Conservation (phyloP, 352 stramenopile genomes). For the Thraustochytrium striatum region DNA sequence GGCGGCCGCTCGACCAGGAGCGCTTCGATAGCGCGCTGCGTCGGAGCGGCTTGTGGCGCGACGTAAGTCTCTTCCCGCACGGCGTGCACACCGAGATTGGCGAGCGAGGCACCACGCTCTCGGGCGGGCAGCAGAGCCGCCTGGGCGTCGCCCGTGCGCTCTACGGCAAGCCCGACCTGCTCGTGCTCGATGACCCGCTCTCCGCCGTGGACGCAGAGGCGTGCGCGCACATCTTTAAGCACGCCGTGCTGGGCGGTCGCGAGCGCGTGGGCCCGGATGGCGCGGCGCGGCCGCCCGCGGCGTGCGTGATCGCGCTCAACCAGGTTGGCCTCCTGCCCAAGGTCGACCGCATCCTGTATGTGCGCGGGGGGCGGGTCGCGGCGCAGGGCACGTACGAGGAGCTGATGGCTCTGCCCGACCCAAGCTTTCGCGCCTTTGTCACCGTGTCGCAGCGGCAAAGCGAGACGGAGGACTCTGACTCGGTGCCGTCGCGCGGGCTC, state of each 20-base stretch:
- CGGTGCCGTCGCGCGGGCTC: background rate
- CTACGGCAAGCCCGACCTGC: conserved; percentile 58
- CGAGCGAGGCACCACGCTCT: conserved; percentile 59
- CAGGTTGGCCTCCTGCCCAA: conserved; percentile 62
- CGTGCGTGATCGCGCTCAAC: conserved; percentile 63
- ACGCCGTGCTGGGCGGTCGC: background rate
- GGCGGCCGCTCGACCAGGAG: conserved; percentile 61
- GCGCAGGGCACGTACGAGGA: conserved; percentile 59
- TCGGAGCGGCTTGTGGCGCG: conserved; percentile 60
- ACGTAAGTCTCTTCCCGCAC: conserved; percentile 60
- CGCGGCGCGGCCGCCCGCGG: too few species aligned
- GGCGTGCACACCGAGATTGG: conserved; percentile 70
- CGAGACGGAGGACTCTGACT: too few species aligned
- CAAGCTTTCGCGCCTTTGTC: too few species aligned
- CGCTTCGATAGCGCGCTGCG: conserved; percentile 63
- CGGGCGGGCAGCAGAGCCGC: conserved; percentile 64
- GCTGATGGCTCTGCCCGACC: too few species aligned
- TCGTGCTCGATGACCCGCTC: conserved; percentile 68
- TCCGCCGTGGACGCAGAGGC: conserved; percentile 64
- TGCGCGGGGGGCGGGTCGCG: conserved; percentile 23
- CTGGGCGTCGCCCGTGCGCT: conserved; percentile 60
- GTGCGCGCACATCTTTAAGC: conserved; percentile 37
- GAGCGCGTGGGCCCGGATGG: too few species aligned
- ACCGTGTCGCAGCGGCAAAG: too few species aligned
- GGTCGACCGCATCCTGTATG: conserved; percentile 58